These are phyloP conservation scores for Gossypium australe DNA, from an alignment of 345 rosid genomes.

Conservation along the genomic window DNA sequence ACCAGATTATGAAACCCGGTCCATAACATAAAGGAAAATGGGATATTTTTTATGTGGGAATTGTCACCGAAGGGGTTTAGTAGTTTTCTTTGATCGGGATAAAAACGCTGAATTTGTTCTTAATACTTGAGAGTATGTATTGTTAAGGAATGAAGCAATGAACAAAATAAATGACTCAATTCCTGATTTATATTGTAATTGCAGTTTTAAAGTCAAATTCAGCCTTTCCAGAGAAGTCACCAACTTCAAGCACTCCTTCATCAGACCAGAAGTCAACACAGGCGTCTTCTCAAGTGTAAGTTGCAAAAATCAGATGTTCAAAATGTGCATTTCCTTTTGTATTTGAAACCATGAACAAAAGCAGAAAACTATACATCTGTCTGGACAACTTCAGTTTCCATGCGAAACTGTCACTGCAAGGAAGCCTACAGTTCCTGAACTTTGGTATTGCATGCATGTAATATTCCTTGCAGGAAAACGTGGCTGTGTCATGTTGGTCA, in stretches of 20 bases:
- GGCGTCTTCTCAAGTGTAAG: constrained; percentile 54
- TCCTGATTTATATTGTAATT: constrained; percentile 8
- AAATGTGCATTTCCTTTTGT: background rate
- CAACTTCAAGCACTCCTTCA: constrained; percentile 53
- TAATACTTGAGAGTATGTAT: background rate
- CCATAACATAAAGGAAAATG: background rate
- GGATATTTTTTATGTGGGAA: background rate
- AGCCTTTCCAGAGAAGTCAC: constrained; percentile 63
- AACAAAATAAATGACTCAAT: background rate
- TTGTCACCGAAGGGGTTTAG: background rate
- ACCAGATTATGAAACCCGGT: background rate
- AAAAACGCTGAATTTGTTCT: background rate
- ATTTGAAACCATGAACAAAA: background rate
- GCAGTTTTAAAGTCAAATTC: constrained; percentile 84
- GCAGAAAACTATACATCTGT: background rate
- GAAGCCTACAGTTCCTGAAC: background rate
- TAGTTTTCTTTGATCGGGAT: background rate
- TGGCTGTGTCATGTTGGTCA: background rate
- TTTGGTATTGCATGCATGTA: background rate
- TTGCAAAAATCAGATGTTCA: background rate
- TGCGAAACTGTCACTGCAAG: background rate
- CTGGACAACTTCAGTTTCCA: background rate
- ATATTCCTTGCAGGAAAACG: background rate
- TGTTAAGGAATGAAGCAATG: background rate
- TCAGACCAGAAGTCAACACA: constrained; percentile 71